Evolutionary conservation across 306 rosid species (phyloP).

Genomic region (Trifolium subterraneum): DNA sequence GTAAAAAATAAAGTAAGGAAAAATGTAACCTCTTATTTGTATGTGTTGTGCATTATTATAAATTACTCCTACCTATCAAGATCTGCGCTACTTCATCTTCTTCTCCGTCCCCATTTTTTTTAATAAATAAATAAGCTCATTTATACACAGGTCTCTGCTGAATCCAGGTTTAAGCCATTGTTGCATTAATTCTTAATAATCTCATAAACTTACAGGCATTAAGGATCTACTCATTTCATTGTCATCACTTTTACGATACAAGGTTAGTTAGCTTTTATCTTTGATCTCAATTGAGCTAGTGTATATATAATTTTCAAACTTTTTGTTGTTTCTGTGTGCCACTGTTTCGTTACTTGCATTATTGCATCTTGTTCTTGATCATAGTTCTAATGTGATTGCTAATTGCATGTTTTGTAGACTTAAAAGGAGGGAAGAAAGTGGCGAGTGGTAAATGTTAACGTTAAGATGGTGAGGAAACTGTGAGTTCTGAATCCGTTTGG

Average conservation of each 20-base stretch:
- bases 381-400: conserved; percentile 28
- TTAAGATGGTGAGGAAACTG: conserved; percentile 40
- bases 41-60: too few relatives aligned
- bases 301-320: neutral
- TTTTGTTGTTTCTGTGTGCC: neutral
- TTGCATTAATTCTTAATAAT: neutral
- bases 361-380: neutral
- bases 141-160: neutral
- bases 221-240: neutral
- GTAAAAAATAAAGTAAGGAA: too few relatives aligned
- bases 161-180: neutral
- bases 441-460: conserved; percentile 30
- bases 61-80: too few relatives aligned
- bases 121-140: neutral
- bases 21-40: too few relatives aligned
- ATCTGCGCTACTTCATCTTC: too few relatives aligned
- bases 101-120: too few relatives aligned
- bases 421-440: conserved; percentile 23
- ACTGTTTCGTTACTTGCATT: neutral
- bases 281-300: conserved; percentile 3
- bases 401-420: conserved; percentile 31
- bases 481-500: neutral
- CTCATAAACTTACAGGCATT: neutral
- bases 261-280: neutral
- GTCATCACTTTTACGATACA: neutral